phyloP scores from a whole-genome alignment of 371 early-diverging fungal species.

The Mucor racemosus region DNA sequence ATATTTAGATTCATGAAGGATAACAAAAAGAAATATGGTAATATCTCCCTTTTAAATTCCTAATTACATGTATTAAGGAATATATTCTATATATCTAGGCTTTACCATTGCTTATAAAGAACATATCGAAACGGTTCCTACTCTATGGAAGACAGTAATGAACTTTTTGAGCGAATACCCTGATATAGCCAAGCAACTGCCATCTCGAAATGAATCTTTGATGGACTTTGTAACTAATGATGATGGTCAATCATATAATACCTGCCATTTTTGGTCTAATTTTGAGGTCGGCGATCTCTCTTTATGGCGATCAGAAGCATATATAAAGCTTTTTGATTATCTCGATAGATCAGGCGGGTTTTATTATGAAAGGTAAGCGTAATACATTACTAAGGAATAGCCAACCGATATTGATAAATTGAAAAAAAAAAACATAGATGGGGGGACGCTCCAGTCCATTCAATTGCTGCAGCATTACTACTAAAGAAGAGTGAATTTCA shows the following conservation, averaged over 20 bases:
- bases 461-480: slow-evolving; percentile 84
- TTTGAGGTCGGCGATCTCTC: slow-evolving; percentile 80
- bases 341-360: slow-evolving; percentile 89
- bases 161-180: slow-evolving; percentile 50
- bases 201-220: slow-evolving; percentile 41
- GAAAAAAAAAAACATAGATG: slow-evolving; percentile 46
- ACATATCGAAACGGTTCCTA: slow-evolving; percentile 71
- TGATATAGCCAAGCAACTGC: slow-evolving; percentile 27
- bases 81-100: slow-evolving; percentile 12
- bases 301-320: slow-evolving; percentile 77
- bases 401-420: slow-evolving; percentile 12
- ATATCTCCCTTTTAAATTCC: no score
- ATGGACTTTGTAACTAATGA: slow-evolving; percentile 45
- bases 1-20: slow-evolving; percentile 84
- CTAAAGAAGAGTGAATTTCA: slow-evolving; percentile 82
- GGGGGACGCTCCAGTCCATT: slow-evolving; percentile 98
- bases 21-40: slow-evolving; percentile 79
- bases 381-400: neutral
- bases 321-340: slow-evolving; percentile 77
- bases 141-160: slow-evolving; percentile 66
- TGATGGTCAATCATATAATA: slow-evolving; percentile 50
- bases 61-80: no score
- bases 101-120: slow-evolving; percentile 61
- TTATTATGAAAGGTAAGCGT: slow-evolving; percentile 79
- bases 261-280: slow-evolving; percentile 77